Evolutionary conservation across 2,329 filamentous ascomycete genomes (phyloP), one percentile per base, ranked within the genome.

Genomic region (Piedraia hortae): DNA sequence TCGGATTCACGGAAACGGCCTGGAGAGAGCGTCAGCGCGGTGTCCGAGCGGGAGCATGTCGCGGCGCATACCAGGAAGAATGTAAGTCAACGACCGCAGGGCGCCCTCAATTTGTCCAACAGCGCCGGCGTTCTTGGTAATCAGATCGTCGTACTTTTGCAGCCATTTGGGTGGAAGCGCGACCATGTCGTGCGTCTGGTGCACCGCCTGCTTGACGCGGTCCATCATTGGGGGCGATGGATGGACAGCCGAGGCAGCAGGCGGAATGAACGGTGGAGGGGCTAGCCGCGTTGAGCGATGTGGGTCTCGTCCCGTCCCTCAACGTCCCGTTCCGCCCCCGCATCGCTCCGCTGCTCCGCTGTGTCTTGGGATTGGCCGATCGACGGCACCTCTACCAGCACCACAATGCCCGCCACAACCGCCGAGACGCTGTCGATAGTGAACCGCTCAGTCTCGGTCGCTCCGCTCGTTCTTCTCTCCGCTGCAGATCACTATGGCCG

Each of bases 401-500:
- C n/a, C n/a, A n/a, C n/a, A n/a, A 93, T 93, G 82, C 82, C 80
- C 51, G 69, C 82, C 48, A 93, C 82, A 34, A 91, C 82, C 45
- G 77, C 80, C 49, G 82, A 93, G 57, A 88, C 82, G 34, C 67
- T 91, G 47, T 88, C 75, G 36, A 70, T 93, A 45, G 78, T 91
- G 47, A 82, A 69, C 41, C 69, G 77, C 49, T 90, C 71, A 50
- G 85, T 97, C 49, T 89, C 82, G 35, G 82, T 97, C 50, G 85
- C 85, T 40, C 85, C 85, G 37, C 68, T 97, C 45, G 85, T 97
- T 41, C 75, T 97, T 36, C 75, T 97, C 42, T 93, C 82, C 33
- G 80, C 71, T 37, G 85, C 89, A 60, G 85, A 97, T 56, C 85
- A 97, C 54, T 97, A 89, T 55, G 88, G 88, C 46, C 73, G 85